Percentiles rank a stretch among this genome's conserved stretches.
These are phyloP conservation scores for Schoenoplectus triqueter DNA, from an alignment of 202 grass and related monocot genomes.

Conservation along the genomic window DNA sequence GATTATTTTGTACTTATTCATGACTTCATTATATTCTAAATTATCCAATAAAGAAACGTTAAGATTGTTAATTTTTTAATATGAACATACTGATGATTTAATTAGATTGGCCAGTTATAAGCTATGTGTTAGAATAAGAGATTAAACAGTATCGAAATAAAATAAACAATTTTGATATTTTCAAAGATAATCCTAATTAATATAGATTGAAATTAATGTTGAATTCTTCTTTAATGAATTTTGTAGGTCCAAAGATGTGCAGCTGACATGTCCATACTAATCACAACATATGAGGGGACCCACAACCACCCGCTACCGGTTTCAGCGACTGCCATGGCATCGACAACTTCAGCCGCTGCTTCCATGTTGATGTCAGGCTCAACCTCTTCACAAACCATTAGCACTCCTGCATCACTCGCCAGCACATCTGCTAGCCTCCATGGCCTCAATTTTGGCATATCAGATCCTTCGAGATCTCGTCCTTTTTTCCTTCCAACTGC, in stretches of 20 bases:
- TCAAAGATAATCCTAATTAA: neutral
- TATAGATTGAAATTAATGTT: neutral
- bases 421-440: conserved; percentile 31
- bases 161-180: conserved; percentile 20
- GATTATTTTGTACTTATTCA: conserved; percentile 2
- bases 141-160: conserved; percentile 20
- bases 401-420: neutral
- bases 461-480: conserved; percentile 8
- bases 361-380: conserved; percentile 79
- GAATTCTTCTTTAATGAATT: conserved; percentile 9
- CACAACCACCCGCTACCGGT: conserved; percentile 82
- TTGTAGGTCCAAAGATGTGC: conserved; percentile 84
- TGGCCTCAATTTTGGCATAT: conserved; percentile 49
- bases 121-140: neutral
- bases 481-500: conserved; percentile 53
- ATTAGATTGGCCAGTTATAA: conserved; percentile 29
- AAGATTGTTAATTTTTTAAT: neutral
- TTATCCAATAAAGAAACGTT: conserved; percentile 12
- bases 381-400: conserved; percentile 42
- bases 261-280: conserved; percentile 85
- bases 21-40: conserved; percentile 21
- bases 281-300: conserved; percentile 91
- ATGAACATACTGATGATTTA: neutral
- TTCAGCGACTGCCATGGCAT: conserved; percentile 86
- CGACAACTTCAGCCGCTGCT: conserved; percentile 83